Evolutionary conservation across 2,329 filamentous ascomycete species (phyloP).

Genomic region (Neofusicoccum sp.): DNA sequence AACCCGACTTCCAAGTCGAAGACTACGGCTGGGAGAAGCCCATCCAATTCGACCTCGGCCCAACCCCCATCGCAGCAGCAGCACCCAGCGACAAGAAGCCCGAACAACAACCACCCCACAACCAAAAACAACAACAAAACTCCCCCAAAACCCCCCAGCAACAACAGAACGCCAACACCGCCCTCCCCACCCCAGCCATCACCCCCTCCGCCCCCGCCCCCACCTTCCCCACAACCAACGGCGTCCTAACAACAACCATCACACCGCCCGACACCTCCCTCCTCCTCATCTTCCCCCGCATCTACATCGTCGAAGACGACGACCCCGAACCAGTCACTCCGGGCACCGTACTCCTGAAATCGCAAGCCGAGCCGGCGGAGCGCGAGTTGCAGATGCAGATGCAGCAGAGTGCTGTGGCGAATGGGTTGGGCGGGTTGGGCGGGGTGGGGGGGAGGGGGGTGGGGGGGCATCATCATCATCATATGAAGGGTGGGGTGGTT

Average conservation of each 20-base stretch:
- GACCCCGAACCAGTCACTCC: conserved; percentile 12
- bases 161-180: background rate
- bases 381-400: background rate
- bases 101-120: background rate
- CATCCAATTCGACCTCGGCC: conserved; percentile 2
- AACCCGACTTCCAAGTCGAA: conserved; percentile 20
- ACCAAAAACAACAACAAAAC: background rate
- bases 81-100: background rate
- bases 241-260: background rate
- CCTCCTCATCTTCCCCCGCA: conserved; percentile 14
- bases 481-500: too few relatives aligned
- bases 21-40: conserved; percentile 14
- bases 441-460: background rate
- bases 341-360: background rate
- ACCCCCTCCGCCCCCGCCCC: background rate
- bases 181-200: background rate
- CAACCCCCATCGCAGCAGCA: background rate
- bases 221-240: background rate
- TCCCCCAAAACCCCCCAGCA: background rate
- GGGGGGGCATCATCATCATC: background rate
- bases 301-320: conserved; percentile 18
- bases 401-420: background rate
- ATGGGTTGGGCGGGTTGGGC: background rate
- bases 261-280: background rate
- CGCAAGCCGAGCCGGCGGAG: conserved; percentile 1